Percentiles rank a stretch among this genome's conserved stretches.
Evolutionary conservation across 257 asterid genomes (phyloP).

Genomic region (Verbascum thapsus): DNA sequence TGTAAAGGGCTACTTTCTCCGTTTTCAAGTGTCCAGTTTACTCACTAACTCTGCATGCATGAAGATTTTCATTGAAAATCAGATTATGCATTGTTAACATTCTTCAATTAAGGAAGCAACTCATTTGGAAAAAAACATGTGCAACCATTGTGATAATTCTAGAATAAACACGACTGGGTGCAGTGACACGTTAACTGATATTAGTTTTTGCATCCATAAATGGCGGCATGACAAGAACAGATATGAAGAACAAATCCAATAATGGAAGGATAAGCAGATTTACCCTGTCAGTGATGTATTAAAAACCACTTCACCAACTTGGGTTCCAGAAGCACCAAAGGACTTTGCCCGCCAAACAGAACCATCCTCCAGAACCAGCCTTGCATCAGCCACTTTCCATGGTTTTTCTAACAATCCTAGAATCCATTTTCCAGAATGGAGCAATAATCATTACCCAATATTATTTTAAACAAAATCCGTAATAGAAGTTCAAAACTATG

Average conservation of each 20-base stretch:
- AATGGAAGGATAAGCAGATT: not conserved
- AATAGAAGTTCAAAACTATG: not conserved
- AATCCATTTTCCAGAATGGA: not conserved
- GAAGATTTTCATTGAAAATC: not conserved
- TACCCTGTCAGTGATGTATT: conserved; percentile 95
- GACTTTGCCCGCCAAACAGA: conserved; percentile 93
- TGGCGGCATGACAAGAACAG: not conserved
- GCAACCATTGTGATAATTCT: not conserved
- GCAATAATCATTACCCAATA: not conserved
- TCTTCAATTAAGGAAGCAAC: not conserved
- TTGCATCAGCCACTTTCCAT: conserved; percentile 95
- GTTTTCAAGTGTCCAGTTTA: not conserved
- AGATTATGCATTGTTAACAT: not conserved
- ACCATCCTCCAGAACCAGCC: conserved; percentile 93
- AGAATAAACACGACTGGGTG: not conserved
- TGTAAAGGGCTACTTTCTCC: not conserved
- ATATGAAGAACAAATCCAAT: not conserved
- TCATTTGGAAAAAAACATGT: not conserved
- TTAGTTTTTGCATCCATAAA: not conserved
- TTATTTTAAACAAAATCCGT: not conserved
- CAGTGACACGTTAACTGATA: not conserved
- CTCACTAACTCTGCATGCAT: not conserved
- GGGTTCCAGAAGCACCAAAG: conserved; percentile 96
- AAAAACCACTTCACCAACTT: conserved; percentile 97
- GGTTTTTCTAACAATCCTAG: conserved; percentile 64